Evolutionary conservation across 2,329 filamentous ascomycete species (phyloP), one percentile per base, ranked within the genome.

Genomic region (Fusarium pininemorale): DNA sequence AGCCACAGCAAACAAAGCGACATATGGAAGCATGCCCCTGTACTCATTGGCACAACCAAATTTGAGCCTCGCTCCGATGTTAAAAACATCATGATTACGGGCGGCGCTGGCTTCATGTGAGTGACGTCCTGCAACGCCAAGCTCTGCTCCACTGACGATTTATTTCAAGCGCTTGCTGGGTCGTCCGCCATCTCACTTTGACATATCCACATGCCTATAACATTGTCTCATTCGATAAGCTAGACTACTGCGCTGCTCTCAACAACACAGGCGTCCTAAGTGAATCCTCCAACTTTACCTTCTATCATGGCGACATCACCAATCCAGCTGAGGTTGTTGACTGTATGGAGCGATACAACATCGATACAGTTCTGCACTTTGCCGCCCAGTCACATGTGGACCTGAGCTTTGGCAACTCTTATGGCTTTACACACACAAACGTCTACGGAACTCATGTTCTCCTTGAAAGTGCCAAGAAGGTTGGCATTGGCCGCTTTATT

Each of bases 321-420:
- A 90, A 92, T 73, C 90, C 91, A 2, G 84, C 86, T 11, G 90
- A 93, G 77, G 92, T 96, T 6, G 87, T 93, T 72, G 88, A 89
- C 76, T 94, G 91, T 79, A 87, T 96, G 79, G 88, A 92, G 80
- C 88, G 90, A 69, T 87, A 94, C 83, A 87, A 89, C 39, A 92
- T 96, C 77, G 94, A 96, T 80, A 94, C 93, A 59, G 88, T 96
- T 70, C 90, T 96, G 81, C 93, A 96, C 82, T 95, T 96, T 78
- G 94, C 94, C 7, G 94, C 94, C n/a, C 92, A 95, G 83, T 94
- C 92, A 13, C 93, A 96, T 79, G 94, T 96, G 57, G 93, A 96
- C 78, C 83, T 94, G 77, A 94, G 92, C 79, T 96, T 96, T 78
- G 92, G 92, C 57, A 94, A 96, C 83, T 94, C 93, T 15, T 94